Evolutionary conservation across 148 eudicot genomes (phyloP).

Genomic region (Heliamphora exappendiculata): DNA sequence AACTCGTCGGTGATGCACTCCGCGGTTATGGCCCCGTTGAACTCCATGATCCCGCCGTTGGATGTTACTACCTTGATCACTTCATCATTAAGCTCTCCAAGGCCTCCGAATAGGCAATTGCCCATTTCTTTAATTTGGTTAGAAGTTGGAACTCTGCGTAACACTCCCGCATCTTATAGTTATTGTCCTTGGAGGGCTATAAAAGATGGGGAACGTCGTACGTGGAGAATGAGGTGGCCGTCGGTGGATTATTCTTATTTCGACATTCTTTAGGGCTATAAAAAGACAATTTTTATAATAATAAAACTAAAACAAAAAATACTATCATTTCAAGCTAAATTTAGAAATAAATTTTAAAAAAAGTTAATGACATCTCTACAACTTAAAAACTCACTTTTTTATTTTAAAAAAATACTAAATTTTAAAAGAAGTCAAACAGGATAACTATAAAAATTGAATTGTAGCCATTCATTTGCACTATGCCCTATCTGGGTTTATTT

Average conservation of each 20-base stretch:
- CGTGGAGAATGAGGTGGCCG: constrained; percentile 7
- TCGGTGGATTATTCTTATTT: constrained; percentile 26
- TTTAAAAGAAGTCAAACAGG: too few relatives aligned
- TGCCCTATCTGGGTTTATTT: too few relatives aligned
- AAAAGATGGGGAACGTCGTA: constrained; percentile 25
- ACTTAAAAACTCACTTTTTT: too few relatives aligned
- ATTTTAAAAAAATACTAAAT: too few relatives aligned
- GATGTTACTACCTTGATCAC: constrained; percentile 56
- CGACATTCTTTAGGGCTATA: too few relatives aligned
- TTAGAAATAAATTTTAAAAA: too few relatives aligned
- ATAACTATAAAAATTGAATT: too few relatives aligned
- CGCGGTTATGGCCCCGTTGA: constrained; percentile 45
- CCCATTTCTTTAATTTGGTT: constrained; percentile 38
- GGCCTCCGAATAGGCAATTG: constrained; percentile 64
- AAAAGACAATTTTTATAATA: too few relatives aligned
- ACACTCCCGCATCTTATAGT: neutral
- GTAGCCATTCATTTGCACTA: too few relatives aligned
- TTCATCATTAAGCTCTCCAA: constrained; percentile 24
- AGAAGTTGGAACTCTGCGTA: neutral
- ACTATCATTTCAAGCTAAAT: too few relatives aligned
- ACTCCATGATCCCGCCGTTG: constrained; percentile 84
- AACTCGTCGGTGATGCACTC: constrained; percentile 69
- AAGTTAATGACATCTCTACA: too few relatives aligned
- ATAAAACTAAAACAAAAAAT: too few relatives aligned
- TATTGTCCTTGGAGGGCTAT: constrained; percentile 16